phyloP scores from a whole-genome alignment of 805 yeast species.

The Hanseniaspora lindneri region DNA sequence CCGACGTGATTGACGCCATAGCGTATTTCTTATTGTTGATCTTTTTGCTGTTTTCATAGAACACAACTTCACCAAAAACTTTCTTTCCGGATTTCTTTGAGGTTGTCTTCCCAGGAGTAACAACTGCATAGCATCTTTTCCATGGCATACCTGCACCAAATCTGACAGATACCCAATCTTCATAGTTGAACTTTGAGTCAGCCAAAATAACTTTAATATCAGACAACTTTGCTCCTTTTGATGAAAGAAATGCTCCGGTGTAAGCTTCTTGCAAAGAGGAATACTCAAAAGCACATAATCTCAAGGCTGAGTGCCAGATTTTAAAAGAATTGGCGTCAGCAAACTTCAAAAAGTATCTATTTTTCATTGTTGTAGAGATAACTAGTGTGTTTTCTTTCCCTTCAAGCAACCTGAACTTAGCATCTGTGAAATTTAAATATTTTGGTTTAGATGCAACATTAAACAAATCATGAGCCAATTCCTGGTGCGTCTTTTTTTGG shows the following conservation, averaged over 20 bases:
- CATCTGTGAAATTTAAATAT: conserved; percentile 83
- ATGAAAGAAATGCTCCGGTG: conserved; percentile 84
- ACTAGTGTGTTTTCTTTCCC: conserved; percentile 50
- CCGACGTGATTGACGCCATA: conserved; percentile 66
- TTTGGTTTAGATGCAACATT: conserved; percentile 63
- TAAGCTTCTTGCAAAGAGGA: conserved; percentile 84
- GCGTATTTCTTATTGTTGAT: conserved; percentile 48
- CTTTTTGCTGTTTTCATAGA: conserved; percentile 71
- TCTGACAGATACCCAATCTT: conserved; percentile 89
- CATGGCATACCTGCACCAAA: conserved; percentile 98
- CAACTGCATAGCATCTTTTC: conserved; percentile 85
- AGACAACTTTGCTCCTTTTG: conserved; percentile 77
- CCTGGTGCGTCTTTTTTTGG: conserved; percentile 31
- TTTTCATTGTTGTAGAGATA: conserved; percentile 86
- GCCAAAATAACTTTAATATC: conserved; percentile 79
- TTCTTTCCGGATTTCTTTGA: conserved; percentile 29
- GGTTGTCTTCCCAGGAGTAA: conserved; percentile 53
- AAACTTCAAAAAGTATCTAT: conserved; percentile 73
- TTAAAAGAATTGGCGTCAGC: conserved; percentile 50
- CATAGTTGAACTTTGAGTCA: conserved; percentile 74
- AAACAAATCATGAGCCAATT: conserved; percentile 37
- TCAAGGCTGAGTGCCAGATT: conserved; percentile 72
- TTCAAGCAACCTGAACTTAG: conserved; percentile 64
- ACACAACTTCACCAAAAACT: conserved; percentile 56
- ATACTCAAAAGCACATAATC: conserved; percentile 72